Evolutionary conservation across 1,139 yeast genomes (phyloP).

Genomic region (Saccharomycopsis hybrid): DNA sequence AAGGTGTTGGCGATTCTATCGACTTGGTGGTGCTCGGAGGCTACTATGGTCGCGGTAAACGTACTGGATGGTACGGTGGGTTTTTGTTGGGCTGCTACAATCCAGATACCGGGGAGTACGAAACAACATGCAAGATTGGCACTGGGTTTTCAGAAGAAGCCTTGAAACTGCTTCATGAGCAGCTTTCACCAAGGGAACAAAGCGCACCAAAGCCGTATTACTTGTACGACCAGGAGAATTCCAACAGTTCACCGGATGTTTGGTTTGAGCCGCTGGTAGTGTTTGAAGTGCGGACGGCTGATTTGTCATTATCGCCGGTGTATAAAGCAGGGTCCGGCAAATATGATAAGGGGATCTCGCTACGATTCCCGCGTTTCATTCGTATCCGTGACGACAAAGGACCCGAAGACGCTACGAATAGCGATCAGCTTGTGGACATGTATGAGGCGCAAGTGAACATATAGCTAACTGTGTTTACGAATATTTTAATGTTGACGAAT

Average conservation of each 20-base stretch:
- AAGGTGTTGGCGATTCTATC: constrained; percentile 92
- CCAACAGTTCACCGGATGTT: constrained; percentile 77
- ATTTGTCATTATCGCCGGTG: constrained; percentile 83
- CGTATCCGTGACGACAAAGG: constrained; percentile 83
- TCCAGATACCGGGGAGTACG: constrained; percentile 84
- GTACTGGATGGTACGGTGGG: constrained; percentile 95
- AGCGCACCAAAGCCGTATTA: constrained; percentile 62
- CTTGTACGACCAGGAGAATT: constrained; percentile 51
- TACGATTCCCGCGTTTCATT: constrained; percentile 86
- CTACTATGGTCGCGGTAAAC: constrained; percentile 86
- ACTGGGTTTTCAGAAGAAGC: constrained; percentile 94
- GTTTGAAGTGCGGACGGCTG: constrained; percentile 94
- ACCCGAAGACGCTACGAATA: constrained; percentile 83
- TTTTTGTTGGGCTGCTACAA: constrained; percentile 86
- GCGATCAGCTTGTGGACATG: constrained; percentile 86
- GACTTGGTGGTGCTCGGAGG: constrained; percentile 95
- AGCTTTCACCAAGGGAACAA: constrained; percentile 64
- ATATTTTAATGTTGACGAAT: no score
- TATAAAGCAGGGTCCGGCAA: constrained; percentile 81
- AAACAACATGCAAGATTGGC: constrained; percentile 94
- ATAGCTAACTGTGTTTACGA: no score
- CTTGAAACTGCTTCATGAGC: constrained; percentile 51
- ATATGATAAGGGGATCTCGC: constrained; percentile 81
- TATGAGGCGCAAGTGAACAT: constrained; percentile 64
- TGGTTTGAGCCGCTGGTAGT: constrained; percentile 91